phyloP scores from a whole-genome alignment of 805 yeast species.

The Ogataea neopini region DNA sequence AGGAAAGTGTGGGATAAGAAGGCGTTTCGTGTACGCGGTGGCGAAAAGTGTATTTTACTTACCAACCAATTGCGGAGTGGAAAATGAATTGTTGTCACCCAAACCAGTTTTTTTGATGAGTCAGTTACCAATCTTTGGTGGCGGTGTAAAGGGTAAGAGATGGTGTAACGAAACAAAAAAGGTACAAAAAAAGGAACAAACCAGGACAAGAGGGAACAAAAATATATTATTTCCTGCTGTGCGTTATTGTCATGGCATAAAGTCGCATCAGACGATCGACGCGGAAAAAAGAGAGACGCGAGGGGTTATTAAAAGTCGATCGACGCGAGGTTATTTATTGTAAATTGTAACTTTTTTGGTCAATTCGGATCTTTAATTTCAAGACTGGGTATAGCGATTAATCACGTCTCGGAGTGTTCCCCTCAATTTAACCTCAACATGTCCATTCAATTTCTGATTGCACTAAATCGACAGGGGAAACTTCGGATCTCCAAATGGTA shows the following conservation, averaged over 20 bases:
- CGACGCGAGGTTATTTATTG: background rate
- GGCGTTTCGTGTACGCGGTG: background rate
- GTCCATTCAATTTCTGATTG: slow-evolving; percentile 78
- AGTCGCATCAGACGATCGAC: background rate
- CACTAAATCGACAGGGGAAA: slow-evolving; percentile 93
- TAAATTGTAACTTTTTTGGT: background rate
- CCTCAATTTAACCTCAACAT: too few relatives aligned
- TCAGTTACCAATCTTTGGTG: too few relatives aligned
- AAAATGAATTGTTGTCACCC: too few relatives aligned
- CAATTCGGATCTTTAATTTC: background rate
- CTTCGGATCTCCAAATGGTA: slow-evolving; percentile 84
- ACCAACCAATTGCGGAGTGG: too few relatives aligned
- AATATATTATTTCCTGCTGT: background rate
- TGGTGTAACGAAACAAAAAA: background rate
- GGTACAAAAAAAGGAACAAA: slow-evolving; percentile 1
- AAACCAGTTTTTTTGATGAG: too few relatives aligned
- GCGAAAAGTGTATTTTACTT: background rate
- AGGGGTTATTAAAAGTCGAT: background rate
- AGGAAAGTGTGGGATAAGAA: background rate
- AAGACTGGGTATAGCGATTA: background rate
- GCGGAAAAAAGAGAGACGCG: background rate
- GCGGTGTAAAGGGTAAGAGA: background rate
- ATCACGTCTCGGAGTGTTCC: too few relatives aligned
- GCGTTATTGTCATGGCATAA: background rate
- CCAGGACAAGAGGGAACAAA: background rate